Evolutionary conservation across 208 protist genomes (phyloP).

Genomic region (Crithidia acanthocephali): DNA sequence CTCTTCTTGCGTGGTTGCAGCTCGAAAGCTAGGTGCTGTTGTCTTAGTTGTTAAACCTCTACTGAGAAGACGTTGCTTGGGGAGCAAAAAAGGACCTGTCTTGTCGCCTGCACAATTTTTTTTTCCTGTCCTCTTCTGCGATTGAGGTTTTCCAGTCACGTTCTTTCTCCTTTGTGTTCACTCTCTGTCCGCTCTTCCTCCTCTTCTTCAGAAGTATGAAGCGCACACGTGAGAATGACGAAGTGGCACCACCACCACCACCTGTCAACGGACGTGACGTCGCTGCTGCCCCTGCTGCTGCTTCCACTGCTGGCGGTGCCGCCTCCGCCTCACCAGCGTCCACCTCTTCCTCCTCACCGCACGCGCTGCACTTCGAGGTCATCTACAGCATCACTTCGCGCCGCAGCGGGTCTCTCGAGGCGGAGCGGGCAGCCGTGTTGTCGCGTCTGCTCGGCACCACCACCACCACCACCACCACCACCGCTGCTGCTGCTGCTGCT

Average conservation of each 20-base stretch:
- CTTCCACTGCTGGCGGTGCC: background rate
- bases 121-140: too few species aligned
- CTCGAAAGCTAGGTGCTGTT: too few species aligned
- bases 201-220: conserved; percentile 15
- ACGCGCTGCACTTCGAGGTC: conserved; percentile 32
- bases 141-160: too few species aligned
- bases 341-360: conserved; percentile 22
- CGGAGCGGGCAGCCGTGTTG: conserved; percentile 34
- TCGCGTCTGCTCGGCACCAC: conserved; percentile 22
- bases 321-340: background rate
- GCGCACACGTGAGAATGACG: conserved; percentile 19
- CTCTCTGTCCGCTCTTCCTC: background rate
- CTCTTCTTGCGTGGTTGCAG: too few species aligned
- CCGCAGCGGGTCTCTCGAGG: conserved; percentile 34
- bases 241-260: background rate
- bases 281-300: background rate
- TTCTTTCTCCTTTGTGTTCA: background rate
- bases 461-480: background rate
- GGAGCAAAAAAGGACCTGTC: too few species aligned
- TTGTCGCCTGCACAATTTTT: too few species aligned
- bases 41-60: too few species aligned
- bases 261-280: too few species aligned
- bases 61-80: too few species aligned
- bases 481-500: background rate
- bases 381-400: conserved; percentile 36